Conservation (phyloP, 1,284 basidiomycete genomes). For the Apiotrichum laibachii region DNA sequence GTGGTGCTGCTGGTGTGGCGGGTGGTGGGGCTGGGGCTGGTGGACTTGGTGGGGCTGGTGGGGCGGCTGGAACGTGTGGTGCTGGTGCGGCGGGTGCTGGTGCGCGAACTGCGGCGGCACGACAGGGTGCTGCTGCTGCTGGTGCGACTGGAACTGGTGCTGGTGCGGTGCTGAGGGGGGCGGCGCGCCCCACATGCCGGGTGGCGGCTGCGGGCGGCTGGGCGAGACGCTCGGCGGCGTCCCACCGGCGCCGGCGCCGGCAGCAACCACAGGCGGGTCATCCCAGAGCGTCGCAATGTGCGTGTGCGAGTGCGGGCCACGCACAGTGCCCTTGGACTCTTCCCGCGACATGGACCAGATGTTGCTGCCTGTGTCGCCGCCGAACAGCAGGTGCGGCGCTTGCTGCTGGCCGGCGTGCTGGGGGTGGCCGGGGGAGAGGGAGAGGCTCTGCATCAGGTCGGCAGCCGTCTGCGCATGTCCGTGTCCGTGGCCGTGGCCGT, state of each 20-base stretch:
- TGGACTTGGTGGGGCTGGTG: not conserved
- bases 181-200: not conserved
- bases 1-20: not conserved
- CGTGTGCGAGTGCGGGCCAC: constrained; percentile 14
- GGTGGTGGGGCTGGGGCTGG: not conserved
- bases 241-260: not conserved
- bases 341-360: constrained; percentile 42
- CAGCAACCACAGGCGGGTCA: not conserved
- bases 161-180: not conserved
- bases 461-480: constrained; percentile 22
- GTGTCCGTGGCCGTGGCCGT: not conserved
- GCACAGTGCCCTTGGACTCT: constrained; percentile 24
- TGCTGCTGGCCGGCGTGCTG: not conserved
- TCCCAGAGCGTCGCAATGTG: constrained; percentile 4
- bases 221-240: not conserved
- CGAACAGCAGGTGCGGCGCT: constrained; percentile 26
- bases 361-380: constrained; percentile 21
- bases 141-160: not conserved
- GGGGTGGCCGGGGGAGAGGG: constrained; percentile 4
- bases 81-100: not conserved
- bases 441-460: constrained; percentile 30
- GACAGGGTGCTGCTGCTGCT: not conserved
- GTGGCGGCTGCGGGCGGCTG: too few relatives aligned
- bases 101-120: not conserved
- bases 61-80: not conserved